These are phyloP conservation scores for Teunomyces barrocoloradensis DNA, from an alignment of 805 yeast genomes.

Conservation along the genomic window DNA sequence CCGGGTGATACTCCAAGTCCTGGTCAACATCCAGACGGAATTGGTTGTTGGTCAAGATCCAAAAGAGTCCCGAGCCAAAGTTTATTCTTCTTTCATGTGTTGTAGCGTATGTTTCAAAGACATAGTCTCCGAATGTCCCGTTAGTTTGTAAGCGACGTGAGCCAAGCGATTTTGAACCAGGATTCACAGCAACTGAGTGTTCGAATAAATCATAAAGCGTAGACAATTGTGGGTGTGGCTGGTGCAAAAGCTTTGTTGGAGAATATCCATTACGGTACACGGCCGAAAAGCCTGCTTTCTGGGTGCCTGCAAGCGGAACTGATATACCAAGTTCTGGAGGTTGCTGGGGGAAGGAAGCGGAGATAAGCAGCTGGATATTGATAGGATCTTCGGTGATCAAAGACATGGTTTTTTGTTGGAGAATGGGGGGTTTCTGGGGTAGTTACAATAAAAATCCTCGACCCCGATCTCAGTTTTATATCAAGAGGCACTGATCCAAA, in stretches of 20 bases:
- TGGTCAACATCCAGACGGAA: slow-evolving; percentile 22
- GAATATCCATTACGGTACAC: slow-evolving; percentile 43
- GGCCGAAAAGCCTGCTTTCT: slow-evolving; percentile 48
- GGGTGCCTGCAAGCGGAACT: slow-evolving; percentile 36
- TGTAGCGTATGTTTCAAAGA: slow-evolving; percentile 25
- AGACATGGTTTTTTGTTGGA: not conserved
- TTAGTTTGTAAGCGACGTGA: slow-evolving; percentile 26
- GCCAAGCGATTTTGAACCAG: slow-evolving; percentile 46
- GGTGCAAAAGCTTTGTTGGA: slow-evolving; percentile 25
- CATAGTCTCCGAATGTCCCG: slow-evolving; percentile 32
- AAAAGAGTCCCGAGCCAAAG: slow-evolving; percentile 42
- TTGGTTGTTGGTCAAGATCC: slow-evolving; percentile 30
- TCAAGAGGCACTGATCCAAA: not conserved
- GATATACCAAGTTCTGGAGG: slow-evolving; percentile 8
- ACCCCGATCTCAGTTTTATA: not conserved
- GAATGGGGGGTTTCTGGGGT: not conserved
- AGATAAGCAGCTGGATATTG: slow-evolving; percentile 11
- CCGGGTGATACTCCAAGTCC: slow-evolving; percentile 19
- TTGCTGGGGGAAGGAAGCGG: slow-evolving; percentile 11
- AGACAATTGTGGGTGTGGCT: slow-evolving; percentile 42
- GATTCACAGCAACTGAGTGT: slow-evolving; percentile 35
- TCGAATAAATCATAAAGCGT: slow-evolving; percentile 48
- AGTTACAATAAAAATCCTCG: not conserved
- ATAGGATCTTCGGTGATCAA: slow-evolving; percentile 15
- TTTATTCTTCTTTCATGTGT: slow-evolving; percentile 29